phyloP scores from a whole-genome alignment of 2,329 filamentous ascomycete species.

The Cladosporium sp. region DNA sequence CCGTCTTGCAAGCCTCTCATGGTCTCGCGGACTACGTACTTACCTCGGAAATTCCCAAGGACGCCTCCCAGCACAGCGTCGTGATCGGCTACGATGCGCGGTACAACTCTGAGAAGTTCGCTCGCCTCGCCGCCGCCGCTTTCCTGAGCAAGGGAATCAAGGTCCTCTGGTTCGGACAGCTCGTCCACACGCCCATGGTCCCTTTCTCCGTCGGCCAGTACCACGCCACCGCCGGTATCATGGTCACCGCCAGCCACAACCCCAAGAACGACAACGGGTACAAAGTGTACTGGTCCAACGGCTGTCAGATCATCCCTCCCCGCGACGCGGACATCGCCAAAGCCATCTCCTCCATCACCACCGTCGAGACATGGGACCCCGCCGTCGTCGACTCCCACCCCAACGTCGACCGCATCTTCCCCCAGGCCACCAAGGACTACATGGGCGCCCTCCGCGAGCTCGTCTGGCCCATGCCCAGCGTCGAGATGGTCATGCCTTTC shows the following conservation, averaged over 20 bases:
- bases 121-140: conserved; percentile 52
- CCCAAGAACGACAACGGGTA: conserved; percentile 60
- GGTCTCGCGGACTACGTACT: conserved; percentile 57
- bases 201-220: conserved; percentile 53
- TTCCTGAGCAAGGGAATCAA: conserved; percentile 53
- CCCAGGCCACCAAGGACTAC: conserved; percentile 39
- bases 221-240: conserved; percentile 53
- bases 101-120: conserved; percentile 57
- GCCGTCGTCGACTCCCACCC: conserved; percentile 36
- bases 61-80: conserved; percentile 38
- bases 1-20: conserved; percentile 51
- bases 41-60: conserved; percentile 27
- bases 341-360: conserved; percentile 50
- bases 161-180: conserved; percentile 53
- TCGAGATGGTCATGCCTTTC: conserved; percentile 31
- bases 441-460: conserved; percentile 36
- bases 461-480: conserved; percentile 20
- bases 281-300: conserved; percentile 61
- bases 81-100: conserved; percentile 59
- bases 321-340: conserved; percentile 53
- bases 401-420: conserved; percentile 37
- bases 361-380: conserved; percentile 46
- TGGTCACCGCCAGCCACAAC: conserved; percentile 63
- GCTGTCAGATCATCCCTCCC: conserved; percentile 60
- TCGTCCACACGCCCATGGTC: conserved; percentile 55